A percentile compares a stretch with the other conserved stretches of the same genome.
Evolutionary conservation across 116 monocot genomes (phyloP).

Genomic region (Trichopus zeylanicus): DNA sequence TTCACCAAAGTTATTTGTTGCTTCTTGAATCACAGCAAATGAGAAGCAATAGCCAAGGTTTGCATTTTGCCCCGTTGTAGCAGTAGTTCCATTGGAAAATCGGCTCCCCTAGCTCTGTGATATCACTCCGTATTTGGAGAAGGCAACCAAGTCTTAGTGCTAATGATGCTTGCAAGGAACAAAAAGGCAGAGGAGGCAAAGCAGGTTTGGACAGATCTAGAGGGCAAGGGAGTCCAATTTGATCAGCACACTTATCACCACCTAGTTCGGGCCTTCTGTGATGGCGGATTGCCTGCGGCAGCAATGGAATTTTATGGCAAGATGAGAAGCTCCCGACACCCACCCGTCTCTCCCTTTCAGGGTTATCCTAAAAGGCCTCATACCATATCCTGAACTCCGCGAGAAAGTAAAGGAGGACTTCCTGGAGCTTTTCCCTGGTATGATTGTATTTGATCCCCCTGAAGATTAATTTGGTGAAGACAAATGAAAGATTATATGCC

Average conservation of each 20-base stretch:
- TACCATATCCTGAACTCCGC: conserved; percentile 76
- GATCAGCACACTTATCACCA: conserved; percentile 96
- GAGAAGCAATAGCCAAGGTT: conserved; percentile 35
- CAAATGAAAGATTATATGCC: conserved; percentile 8
- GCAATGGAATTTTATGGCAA: conserved; percentile 90
- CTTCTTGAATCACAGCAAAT: conserved; percentile 38
- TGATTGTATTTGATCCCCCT: conserved; percentile 75
- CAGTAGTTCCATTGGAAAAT: conserved; percentile 25
- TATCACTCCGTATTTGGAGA: conserved; percentile 19
- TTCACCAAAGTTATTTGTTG: conserved; percentile 63
- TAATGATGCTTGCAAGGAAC: conserved; percentile 86
- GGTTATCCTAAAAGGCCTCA: conserved; percentile 81
- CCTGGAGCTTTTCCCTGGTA: conserved; percentile 72
- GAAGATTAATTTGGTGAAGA: conserved; percentile 38
- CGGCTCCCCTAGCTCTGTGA: conserved; percentile 34
- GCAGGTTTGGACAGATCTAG: conserved; percentile 65
- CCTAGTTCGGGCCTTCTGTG: conserved; percentile 70
- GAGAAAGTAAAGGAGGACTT: conserved; percentile 79
- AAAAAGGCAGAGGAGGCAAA: conserved; percentile 47
- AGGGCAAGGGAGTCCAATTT: conserved; percentile 53
- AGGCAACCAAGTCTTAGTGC: conserved; percentile 53
- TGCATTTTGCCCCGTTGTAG: conserved; percentile 22
- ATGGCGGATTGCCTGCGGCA: conserved; percentile 51
- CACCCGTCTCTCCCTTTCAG: conserved; percentile 83
- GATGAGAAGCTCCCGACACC: conserved; percentile 77